Base-by-base conservation (phyloP, 352 stramenopile species). In the Peronosclerospora sorghi region DNA sequence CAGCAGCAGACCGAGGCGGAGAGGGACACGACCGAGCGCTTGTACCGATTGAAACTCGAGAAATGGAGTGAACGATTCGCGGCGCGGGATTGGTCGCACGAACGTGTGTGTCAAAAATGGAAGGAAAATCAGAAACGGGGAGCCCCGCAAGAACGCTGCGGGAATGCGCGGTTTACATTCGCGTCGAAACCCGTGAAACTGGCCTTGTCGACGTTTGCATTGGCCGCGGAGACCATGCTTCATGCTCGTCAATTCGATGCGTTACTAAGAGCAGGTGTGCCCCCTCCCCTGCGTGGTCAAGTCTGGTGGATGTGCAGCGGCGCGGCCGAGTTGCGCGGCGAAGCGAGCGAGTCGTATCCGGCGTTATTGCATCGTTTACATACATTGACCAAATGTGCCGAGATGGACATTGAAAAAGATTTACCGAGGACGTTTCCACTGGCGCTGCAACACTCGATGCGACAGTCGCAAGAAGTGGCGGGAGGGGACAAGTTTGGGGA, bases 321-420 rank as follows among this genome's bases (percentile, higher is more conserved):
- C 4, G 79, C 75, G 0, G 71, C 61, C 0, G 51, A 83, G 26
- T 75, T 87, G 34, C 50, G 62, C 17, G 40, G 43, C 4, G 37
- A 49, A 9, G 64, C 70, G 0, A 18, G 20, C 0, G 74, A 86
- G 38, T 71, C 75, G 29, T 91, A 86, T 37, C 38, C 61, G 3
- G 48, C 59, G 18, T 59, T 88, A 5, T 26, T 92, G 18, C 42
- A 62, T 49, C 68, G 74, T 12, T 50, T 75, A 7, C 62, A 82
- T 32, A 75, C 57, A 19, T 57, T 85, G 19, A 80, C 53, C 45
- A 77, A 83, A 40, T 68, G 75, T 42, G 68, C 73, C 4, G 62
- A 64, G 17, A 69, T 86, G 57, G 83, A 95, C 45, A 94, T 95
- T 35, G 83, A 94, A 54, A 95, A 95, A 45, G 83, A 95, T 53